These are phyloP conservation scores for Aspergillus udagawae DNA, from an alignment of 2,329 filamentous ascomycete species.

Conservation along the genomic window DNA sequence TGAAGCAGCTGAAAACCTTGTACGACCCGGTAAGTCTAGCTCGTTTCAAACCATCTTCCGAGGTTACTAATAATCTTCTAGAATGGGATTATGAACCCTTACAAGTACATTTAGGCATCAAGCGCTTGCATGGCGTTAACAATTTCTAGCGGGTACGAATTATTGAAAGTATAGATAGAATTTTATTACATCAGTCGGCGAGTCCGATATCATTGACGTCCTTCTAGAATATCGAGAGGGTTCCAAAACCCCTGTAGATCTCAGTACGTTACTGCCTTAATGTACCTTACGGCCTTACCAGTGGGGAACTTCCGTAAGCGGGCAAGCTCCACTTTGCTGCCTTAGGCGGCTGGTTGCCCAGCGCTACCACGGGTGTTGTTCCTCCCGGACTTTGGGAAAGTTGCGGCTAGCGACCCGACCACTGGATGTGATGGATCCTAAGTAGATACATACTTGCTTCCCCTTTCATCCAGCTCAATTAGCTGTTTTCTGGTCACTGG, in stretches of 20 bases:
- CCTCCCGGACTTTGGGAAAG: no score
- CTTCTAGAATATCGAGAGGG: background rate
- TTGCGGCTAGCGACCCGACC: slow-evolving; percentile 11
- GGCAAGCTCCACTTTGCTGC: background rate
- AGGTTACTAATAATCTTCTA: slow-evolving; percentile 36
- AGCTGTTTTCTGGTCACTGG: background rate
- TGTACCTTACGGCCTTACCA: no score
- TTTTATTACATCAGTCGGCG: background rate
- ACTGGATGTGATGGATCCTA: slow-evolving; percentile 15
- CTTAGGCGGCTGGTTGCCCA: slow-evolving; percentile 21
- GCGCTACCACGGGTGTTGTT: no score
- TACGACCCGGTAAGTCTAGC: slow-evolving; percentile 78
- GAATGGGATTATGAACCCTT: slow-evolving; percentile 99
- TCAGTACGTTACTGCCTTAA: background rate
- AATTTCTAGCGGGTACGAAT: background rate
- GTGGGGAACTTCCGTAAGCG: background rate
- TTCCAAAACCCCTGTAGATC: background rate
- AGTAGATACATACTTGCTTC: background rate
- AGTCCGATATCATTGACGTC: no score
- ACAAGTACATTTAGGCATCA: slow-evolving; percentile 74
- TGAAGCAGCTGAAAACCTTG: slow-evolving; percentile 91
- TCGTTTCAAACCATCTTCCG: background rate
- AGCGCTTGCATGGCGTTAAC: background rate
- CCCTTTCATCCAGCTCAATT: background rate
- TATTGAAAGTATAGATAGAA: background rate